Evolutionary conservation across 179 eudicot genomes (phyloP), one percentile per base, ranked within the genome.

Genomic region (Actinidia polygama): DNA sequence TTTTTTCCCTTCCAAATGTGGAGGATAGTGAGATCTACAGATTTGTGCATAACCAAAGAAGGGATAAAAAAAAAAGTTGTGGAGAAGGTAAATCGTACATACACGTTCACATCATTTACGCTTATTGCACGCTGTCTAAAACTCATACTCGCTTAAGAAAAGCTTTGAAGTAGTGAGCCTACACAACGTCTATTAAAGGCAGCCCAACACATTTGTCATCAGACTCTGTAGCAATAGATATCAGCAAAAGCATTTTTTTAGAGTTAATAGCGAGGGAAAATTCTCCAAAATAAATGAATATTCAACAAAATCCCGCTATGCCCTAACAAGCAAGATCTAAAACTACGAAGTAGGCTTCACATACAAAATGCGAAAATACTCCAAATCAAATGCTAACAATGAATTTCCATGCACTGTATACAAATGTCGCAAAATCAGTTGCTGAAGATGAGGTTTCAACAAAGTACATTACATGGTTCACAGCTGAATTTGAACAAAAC

Each of bases 1-100:
- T 36, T 36, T 36, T 15, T 8, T 23, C 23, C 50, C 26, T 40
- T 23, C 53, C 51, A 70, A 44, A 70, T 44, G 74, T 69, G 23
- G 73, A 69, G 73, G 73, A 44, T 18, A 44, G 44, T 5, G 73
- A 69, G 50, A 18, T 7, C 47, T 30, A 10, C 16, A 19, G 9
- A 76, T 46, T 76, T 75, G 50, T 71, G 75, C 40, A 15, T 40
- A 64, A 36, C 69, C 36, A 64, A 24, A 64, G 24, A 64, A 63
- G 68, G 10, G n/a, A n/a, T n/a, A n/a, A n/a, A n/a, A n/a, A n/a
- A n/a, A n/a, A n/a, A n/a, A n/a, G n/a, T n/a, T n/a, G n/a, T n/a
- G n/a, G n/a, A n/a, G n/a, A n/a, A n/a, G n/a, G n/a, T n/a, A n/a
- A n/a, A n/a, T n/a, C n/a, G n/a, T n/a, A n/a, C n/a, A 63, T 12